Percentiles rank a stretch among this genome's conserved stretches.
Evolutionary conservation across 2,329 filamentous ascomycete genomes (phyloP).

Genomic region (Cladosporium sp.): DNA sequence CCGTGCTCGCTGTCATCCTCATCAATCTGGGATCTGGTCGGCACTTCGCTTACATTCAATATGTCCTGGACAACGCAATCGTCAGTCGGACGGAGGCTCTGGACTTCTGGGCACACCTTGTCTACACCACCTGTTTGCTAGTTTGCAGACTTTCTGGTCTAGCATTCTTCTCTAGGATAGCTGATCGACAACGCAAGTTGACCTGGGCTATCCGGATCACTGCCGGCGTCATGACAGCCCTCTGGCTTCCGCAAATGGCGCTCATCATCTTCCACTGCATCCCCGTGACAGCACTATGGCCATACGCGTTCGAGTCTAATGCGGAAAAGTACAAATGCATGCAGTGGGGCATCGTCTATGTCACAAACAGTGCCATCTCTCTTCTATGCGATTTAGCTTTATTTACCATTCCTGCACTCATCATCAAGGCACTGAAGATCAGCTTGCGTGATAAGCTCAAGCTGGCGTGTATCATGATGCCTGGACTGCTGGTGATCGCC

Average conservation of each 20-base stretch:
- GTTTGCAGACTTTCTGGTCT: constrained; percentile 50
- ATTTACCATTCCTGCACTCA: constrained; percentile 48
- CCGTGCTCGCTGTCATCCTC: constrained; percentile 41
- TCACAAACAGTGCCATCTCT: constrained; percentile 48
- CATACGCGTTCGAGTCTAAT: constrained; percentile 46
- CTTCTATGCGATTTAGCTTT: constrained; percentile 49
- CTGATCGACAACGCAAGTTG: constrained; percentile 36
- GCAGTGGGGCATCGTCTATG: constrained; percentile 50
- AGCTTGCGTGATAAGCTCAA: constrained; percentile 44
- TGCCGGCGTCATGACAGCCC: constrained; percentile 37
- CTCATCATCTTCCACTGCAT: constrained; percentile 50
- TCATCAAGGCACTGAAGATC: constrained; percentile 46
- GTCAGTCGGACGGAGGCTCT: constrained; percentile 44
- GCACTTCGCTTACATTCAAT: constrained; percentile 45
- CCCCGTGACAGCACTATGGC: constrained; percentile 51
- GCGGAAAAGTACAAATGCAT: constrained; percentile 42
- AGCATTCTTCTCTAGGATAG: constrained; percentile 49
- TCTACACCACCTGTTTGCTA: constrained; percentile 50
- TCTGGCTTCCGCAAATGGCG: constrained; percentile 47
- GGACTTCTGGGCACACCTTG: constrained; percentile 49
- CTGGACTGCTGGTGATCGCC: constrained; percentile 46
- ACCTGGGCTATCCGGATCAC: constrained; percentile 31
- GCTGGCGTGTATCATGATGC: constrained; percentile 46
- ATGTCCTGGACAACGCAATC: constrained; percentile 41
- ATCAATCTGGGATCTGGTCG: constrained; percentile 48